Percentiles rank a stretch among this genome's conserved stretches.
Evolutionary conservation across 129 eudicot species (phyloP).

Genomic region (Ambrosia trifida): DNA sequence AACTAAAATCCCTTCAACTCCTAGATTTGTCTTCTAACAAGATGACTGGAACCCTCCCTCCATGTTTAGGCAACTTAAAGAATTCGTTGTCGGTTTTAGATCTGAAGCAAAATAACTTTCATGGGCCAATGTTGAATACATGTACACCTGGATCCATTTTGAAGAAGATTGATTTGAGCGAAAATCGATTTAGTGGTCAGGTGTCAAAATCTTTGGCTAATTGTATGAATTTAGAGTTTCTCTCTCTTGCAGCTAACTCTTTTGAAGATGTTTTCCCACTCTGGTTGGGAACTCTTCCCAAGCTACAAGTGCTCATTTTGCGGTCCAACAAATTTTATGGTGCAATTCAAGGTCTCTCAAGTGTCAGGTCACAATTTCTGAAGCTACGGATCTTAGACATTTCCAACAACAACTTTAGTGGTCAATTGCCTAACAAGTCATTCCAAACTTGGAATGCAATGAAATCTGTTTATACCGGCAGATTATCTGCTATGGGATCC

Average conservation of each 20-base stretch:
- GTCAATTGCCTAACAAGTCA: slow-evolving; percentile 6
- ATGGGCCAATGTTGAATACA: slow-evolving; percentile 5
- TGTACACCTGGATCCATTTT: slow-evolving; percentile 4
- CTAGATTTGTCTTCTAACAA: slow-evolving; percentile 18
- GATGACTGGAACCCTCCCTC: slow-evolving; percentile 22
- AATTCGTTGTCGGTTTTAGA: not conserved
- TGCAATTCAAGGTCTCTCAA: not conserved
- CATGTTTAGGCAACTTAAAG: slow-evolving; percentile 19
- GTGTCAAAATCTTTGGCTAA: not conserved
- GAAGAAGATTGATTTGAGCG: slow-evolving; percentile 18
- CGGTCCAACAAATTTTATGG: slow-evolving; percentile 17
- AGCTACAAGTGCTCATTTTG: slow-evolving; percentile 25
- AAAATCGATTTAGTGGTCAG: slow-evolving; percentile 13
- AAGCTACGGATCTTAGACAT: slow-evolving; percentile 34
- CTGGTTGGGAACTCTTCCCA: slow-evolving; percentile 17
- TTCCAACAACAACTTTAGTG: slow-evolving; percentile 32
- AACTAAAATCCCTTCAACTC: slow-evolving; percentile 4
- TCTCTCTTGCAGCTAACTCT: slow-evolving; percentile 14
- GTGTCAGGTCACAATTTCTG: not conserved
- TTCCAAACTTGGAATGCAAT: slow-evolving; percentile 27
- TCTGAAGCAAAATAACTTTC: slow-evolving; percentile 15
- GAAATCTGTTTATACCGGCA: not conserved
- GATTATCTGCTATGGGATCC: not conserved
- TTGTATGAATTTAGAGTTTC: slow-evolving; percentile 13
- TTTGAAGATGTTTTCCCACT: slow-evolving; percentile 19